phyloP scores from a whole-genome alignment of 441 rosid genomes.

The Mallotus repandus region DNA sequence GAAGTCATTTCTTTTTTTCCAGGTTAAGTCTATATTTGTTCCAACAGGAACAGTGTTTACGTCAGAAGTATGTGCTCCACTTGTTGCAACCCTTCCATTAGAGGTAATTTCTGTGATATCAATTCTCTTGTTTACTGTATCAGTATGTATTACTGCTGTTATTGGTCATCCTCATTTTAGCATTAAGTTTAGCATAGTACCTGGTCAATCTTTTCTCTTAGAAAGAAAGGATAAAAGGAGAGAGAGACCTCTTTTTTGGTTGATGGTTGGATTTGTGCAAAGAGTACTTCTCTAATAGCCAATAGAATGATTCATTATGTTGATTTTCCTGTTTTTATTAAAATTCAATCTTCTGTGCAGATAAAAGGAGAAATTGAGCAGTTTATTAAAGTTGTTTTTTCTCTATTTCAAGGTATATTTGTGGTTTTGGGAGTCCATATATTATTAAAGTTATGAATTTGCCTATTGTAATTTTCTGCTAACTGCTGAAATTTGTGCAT shows the following conservation, averaged over 20 bases:
- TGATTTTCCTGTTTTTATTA: background rate
- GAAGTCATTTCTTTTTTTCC: conserved; percentile 22
- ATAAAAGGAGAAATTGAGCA: conserved; percentile 69
- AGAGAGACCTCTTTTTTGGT: background rate
- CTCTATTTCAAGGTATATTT: conserved; percentile 73
- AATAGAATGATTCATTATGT: background rate
- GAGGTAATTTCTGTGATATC: conserved; percentile 43
- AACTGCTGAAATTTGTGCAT: conserved; percentile 23
- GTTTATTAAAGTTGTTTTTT: conserved; percentile 62
- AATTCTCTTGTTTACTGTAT: background rate
- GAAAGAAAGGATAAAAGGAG: background rate
- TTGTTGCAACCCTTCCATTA: conserved; percentile 84
- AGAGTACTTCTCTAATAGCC: background rate
- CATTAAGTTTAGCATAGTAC: background rate
- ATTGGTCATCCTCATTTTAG: background rate
- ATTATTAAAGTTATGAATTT: background rate
- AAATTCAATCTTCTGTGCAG: conserved; percentile 37
- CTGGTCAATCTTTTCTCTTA: too few species aligned
- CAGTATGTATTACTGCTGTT: background rate
- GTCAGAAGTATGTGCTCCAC: conserved; percentile 72
- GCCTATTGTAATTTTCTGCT: conserved; percentile 4
- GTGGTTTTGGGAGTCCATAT: background rate
- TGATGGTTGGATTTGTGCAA: background rate
- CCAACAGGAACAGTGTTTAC: conserved; percentile 63
- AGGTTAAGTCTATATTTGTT: conserved; percentile 79